Evolutionary conservation across 371 early-diverging fungal species (phyloP).

Genomic region (Chytridium lagenaria): DNA sequence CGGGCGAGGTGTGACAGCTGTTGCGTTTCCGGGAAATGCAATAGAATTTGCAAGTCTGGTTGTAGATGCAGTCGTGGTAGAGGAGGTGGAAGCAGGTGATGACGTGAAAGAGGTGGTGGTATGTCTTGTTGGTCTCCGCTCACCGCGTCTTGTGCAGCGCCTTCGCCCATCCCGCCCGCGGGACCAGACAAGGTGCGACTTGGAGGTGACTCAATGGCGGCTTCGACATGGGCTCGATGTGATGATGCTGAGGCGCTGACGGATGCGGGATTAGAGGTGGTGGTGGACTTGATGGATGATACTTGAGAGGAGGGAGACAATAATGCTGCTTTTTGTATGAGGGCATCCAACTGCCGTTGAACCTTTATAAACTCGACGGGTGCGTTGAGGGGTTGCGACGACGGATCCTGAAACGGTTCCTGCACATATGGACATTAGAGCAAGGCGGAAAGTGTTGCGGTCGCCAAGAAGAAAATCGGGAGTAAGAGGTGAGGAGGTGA

Average conservation of each 20-base stretch:
- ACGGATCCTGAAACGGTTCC: slow-evolving; percentile 50
- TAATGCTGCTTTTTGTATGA: slow-evolving; percentile 10
- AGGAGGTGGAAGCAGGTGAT: too few species aligned
- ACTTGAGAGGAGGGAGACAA: not conserved
- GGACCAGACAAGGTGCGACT: slow-evolving; percentile 24
- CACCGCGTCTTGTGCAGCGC: slow-evolving; percentile 17
- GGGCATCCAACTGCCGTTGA: slow-evolving; percentile 37
- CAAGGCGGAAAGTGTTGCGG: not conserved
- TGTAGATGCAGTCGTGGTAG: too few species aligned
- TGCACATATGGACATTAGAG: slow-evolving; percentile 32
- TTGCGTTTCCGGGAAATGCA: not conserved
- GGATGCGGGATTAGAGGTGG: not conserved
- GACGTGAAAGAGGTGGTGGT: too few species aligned
- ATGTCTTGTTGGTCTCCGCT: not conserved
- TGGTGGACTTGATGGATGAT: not conserved
- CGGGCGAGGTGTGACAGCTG: not conserved
- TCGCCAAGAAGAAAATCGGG: too few species aligned
- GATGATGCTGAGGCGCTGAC: not conserved
- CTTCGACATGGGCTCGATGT: not conserved
- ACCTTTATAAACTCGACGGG: slow-evolving; percentile 58
- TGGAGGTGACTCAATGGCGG: not conserved
- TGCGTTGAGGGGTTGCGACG: slow-evolving; percentile 49
- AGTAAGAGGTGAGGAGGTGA: not conserved
- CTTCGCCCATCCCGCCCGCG: slow-evolving; percentile 42
- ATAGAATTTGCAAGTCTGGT: not conserved